phyloP scores from a whole-genome alignment of 169 alveolate genomes.

The Perkinsus chesapeaki region DNA sequence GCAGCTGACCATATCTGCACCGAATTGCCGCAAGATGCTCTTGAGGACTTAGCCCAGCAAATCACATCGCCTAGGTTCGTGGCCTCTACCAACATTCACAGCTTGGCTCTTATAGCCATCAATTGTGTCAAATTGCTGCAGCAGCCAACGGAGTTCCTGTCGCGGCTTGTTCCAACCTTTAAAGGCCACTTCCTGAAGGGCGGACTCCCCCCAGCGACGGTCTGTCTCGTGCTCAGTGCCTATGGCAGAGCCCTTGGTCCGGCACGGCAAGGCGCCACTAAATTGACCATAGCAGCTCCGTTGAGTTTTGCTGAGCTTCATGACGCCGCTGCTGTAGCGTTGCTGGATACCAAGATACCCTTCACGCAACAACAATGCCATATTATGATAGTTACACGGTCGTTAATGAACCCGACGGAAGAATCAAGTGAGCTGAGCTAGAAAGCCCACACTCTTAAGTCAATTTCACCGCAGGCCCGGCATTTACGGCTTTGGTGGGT shows the following conservation, averaged over 20 bases:
- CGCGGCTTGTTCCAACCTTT: background rate
- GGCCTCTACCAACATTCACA: background rate
- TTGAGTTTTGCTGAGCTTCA: background rate
- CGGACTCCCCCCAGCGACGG: background rate
- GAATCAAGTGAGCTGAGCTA: background rate
- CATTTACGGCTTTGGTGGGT: background rate
- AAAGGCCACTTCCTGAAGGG: background rate
- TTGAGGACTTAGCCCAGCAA: background rate
- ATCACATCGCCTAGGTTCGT: background rate
- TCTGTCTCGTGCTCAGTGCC: background rate
- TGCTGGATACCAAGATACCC: background rate
- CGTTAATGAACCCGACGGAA: background rate
- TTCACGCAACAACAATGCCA: background rate
- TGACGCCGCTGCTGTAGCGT: background rate
- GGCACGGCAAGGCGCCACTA: background rate
- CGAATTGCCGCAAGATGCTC: background rate
- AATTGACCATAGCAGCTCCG: background rate
- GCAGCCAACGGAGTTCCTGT: background rate
- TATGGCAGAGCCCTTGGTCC: background rate
- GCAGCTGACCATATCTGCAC: background rate
- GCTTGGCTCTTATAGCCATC: background rate
- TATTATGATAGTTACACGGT: background rate
- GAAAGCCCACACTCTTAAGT: background rate
- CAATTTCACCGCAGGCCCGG: background rate
- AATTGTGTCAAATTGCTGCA: background rate